phyloP scores from a whole-genome alignment of 352 stramenopile genomes.

The Globisporangium recalcitrans region DNA sequence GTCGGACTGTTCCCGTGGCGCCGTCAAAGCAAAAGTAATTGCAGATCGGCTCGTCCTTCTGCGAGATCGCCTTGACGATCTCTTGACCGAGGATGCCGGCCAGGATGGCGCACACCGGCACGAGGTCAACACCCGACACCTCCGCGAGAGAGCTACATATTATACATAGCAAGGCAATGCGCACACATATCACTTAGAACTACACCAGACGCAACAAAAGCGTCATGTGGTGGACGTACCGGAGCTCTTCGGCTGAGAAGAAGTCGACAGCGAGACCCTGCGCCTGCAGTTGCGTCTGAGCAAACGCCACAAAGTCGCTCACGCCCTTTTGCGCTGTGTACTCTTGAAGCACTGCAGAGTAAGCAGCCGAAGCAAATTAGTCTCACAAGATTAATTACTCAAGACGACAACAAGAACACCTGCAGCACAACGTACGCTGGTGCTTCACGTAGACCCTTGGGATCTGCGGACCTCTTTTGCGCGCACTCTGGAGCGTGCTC shows the following conservation, averaged over 20 bases:
- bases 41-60: constrained; percentile 94
- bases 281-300: constrained; percentile 33
- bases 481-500: constrained; percentile 57
- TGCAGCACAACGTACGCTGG: constrained; percentile 40
- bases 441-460: constrained; percentile 77
- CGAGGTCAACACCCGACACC: constrained; percentile 58
- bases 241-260: constrained; percentile 45
- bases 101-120: constrained; percentile 93
- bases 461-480: constrained; percentile 66
- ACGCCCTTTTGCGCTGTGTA: constrained; percentile 30
- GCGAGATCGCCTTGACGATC: constrained; percentile 97
- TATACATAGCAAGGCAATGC: not conserved
- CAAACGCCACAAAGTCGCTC: constrained; percentile 56
- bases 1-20: constrained; percentile 42
- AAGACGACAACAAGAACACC: not conserved
- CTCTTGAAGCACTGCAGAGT: constrained; percentile 50
- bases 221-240: constrained; percentile 19
- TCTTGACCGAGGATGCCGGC: constrained; percentile 97
- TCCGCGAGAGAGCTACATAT: constrained; percentile 31
- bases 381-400: not conserved
- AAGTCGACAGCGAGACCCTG: constrained; percentile 66
- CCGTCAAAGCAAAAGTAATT: constrained; percentile 95
- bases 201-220: not conserved
- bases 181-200: too few species aligned
- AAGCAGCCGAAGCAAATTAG: not conserved